These are phyloP conservation scores for Ogataea ramenticola DNA, from an alignment of 805 yeast genomes.

Conservation along the genomic window DNA sequence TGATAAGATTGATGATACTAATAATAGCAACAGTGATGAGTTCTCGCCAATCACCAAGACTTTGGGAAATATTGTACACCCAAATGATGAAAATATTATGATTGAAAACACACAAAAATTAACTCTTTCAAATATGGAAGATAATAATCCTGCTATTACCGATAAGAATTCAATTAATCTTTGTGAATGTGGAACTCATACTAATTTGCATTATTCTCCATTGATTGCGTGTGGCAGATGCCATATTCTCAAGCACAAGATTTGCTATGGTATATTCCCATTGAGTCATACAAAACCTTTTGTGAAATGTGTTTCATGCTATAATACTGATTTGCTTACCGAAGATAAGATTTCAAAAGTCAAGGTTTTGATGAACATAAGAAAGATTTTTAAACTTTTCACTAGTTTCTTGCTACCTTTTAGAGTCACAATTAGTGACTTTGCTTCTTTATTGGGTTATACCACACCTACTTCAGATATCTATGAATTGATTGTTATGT, in stretches of 20 bases:
- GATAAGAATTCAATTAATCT: not conserved
- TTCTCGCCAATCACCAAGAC: conserved; percentile 12
- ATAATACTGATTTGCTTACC: not conserved
- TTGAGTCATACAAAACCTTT: not conserved
- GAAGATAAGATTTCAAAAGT: too few species aligned
- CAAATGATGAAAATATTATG: not conserved
- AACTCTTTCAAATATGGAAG: not conserved
- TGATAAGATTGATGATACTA: not conserved
- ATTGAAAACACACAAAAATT: not conserved
- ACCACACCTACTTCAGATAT: not conserved
- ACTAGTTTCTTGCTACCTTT: too few species aligned
- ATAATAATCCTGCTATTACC: not conserved
- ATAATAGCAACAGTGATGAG: not conserved
- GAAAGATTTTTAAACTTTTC: not conserved
- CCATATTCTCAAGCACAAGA: conserved; percentile 9
- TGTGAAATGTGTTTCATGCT: not conserved
- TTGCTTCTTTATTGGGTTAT: not conserved
- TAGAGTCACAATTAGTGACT: not conserved
- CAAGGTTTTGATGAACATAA: not conserved
- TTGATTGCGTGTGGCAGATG: conserved; percentile 14
- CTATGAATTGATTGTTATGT: not conserved
- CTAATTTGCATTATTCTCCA: conserved; percentile 5
- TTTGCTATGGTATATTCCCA: conserved; percentile 11
- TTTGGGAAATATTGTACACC: conserved; percentile 5
- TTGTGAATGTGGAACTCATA: conserved; percentile 16